A percentile compares a stretch with the other conserved stretches of the same genome.
phyloP scores from a whole-genome alignment of 768 basidiomycete species.

The Nidularia pulvinata region DNA sequence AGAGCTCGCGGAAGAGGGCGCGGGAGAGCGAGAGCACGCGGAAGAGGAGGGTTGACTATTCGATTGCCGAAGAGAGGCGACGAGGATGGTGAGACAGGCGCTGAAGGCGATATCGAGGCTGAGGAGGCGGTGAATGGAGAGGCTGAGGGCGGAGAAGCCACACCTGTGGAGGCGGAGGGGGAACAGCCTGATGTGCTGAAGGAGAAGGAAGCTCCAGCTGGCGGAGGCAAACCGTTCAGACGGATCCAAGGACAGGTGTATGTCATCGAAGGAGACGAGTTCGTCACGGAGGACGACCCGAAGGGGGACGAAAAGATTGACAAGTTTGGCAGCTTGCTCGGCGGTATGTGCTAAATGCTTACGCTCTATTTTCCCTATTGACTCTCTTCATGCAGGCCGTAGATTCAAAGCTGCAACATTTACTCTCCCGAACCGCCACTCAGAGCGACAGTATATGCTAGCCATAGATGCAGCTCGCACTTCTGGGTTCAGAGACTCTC shows the following conservation, averaged over 20 bases:
- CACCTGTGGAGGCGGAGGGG: slow-evolving; percentile 25
- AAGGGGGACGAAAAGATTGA: slow-evolving; percentile 95
- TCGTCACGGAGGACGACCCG: slow-evolving; percentile 78
- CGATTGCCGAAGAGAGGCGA: background rate
- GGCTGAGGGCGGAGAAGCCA: slow-evolving; percentile 30
- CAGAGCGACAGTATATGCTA: slow-evolving; percentile 87
- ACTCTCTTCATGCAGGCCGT: slow-evolving; percentile 52
- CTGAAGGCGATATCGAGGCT: slow-evolving; percentile 26
- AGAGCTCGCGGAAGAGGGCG: slow-evolving; percentile 40
- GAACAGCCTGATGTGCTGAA: slow-evolving; percentile 26
- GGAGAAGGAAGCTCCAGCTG: slow-evolving; percentile 41
- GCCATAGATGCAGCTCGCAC: slow-evolving; percentile 97
- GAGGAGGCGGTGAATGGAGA: slow-evolving; percentile 19
- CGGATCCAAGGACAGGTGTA: slow-evolving; percentile 75
- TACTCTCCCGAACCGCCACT: slow-evolving; percentile 80
- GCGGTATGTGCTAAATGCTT: slow-evolving; percentile 50
- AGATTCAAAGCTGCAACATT: slow-evolving; percentile 91
- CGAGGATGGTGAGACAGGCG: slow-evolving; percentile 13
- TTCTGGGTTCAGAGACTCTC: slow-evolving; percentile 94
- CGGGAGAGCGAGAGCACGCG: slow-evolving; percentile 20
- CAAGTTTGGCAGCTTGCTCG: slow-evolving; percentile 76
- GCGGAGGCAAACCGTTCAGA: slow-evolving; percentile 69
- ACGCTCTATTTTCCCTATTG: slow-evolving; percentile 4
- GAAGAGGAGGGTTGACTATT: slow-evolving; percentile 7
- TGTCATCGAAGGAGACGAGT: slow-evolving; percentile 88